These are phyloP conservation scores for Phaeosphaeria sp. DNA, from an alignment of 2,329 filamentous ascomycete species.

Conservation along the genomic window DNA sequence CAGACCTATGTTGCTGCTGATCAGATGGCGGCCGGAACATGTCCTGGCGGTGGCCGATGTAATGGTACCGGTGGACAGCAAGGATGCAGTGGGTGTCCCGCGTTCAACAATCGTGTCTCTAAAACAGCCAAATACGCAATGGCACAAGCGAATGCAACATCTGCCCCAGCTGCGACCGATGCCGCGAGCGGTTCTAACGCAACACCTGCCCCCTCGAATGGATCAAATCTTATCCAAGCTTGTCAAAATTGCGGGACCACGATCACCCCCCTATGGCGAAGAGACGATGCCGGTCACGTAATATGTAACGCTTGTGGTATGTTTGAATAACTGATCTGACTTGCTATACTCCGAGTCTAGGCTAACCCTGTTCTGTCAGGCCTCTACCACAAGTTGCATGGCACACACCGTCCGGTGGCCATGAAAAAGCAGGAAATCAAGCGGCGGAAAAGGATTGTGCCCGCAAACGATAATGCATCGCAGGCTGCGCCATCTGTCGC, in stretches of 20 bases:
- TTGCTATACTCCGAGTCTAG: background rate
- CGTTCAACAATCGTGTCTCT: constrained; percentile 94
- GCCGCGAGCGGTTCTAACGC: constrained; percentile 21
- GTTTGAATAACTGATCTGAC: constrained; percentile 44
- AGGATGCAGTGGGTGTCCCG: constrained; percentile 93
- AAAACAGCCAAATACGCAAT: constrained; percentile 79
- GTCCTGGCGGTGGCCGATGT: constrained; percentile 91
- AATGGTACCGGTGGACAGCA: constrained; percentile 96
- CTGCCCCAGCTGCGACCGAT: constrained; percentile 19
- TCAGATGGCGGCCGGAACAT: constrained; percentile 80
- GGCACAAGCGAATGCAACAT: constrained; percentile 48
- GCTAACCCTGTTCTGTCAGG: constrained; percentile 60
- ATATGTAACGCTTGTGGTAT: constrained; percentile 98
- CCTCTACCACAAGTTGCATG: constrained; percentile 95
- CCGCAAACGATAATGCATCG: constrained; percentile 63
- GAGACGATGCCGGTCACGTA: constrained; percentile 92
- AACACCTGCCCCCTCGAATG: constrained; percentile 19
- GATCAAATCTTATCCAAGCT: constrained; percentile 73
- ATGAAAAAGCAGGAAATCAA: constrained; percentile 99
- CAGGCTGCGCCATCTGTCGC: constrained; percentile 37
- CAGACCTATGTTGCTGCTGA: constrained; percentile 81
- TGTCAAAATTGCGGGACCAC: constrained; percentile 98
- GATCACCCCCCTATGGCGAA: constrained; percentile 92
- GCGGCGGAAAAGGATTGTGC: constrained; percentile 90
- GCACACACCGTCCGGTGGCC: constrained; percentile 88